phyloP scores from a whole-genome alignment of 345 rosid genomes.

The Arabis alpina region DNA sequence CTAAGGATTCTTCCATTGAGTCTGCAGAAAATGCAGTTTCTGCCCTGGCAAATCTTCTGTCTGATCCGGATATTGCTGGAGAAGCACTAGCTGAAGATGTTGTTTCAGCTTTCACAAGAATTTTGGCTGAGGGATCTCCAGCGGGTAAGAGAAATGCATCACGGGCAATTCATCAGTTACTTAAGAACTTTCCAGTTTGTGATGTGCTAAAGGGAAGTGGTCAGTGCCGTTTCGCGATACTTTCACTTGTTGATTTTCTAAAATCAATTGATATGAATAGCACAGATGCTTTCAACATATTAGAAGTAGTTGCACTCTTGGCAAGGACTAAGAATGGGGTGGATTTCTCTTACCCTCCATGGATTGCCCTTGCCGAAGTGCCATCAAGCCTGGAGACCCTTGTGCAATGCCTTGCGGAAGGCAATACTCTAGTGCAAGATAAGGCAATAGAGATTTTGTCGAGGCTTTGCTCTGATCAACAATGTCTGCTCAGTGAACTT shows the following conservation, averaged over 20 bases:
- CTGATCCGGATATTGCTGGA: slow-evolving; percentile 70
- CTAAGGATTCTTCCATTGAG: slow-evolving; percentile 68
- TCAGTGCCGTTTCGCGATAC: slow-evolving; percentile 63
- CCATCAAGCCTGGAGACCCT: slow-evolving; percentile 71
- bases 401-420: slow-evolving; percentile 64
- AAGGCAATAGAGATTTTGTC: slow-evolving; percentile 82
- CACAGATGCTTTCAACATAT: slow-evolving; percentile 57
- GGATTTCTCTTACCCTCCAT: slow-evolving; percentile 55
- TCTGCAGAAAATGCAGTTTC: slow-evolving; percentile 83
- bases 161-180: slow-evolving; percentile 73
- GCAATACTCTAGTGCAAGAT: slow-evolving; percentile 66
- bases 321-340: slow-evolving; percentile 62
- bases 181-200: slow-evolving; percentile 66
- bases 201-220: slow-evolving; percentile 70
- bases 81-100: slow-evolving; percentile 84
- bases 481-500: slow-evolving; percentile 59
- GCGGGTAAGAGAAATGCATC: slow-evolving; percentile 82
- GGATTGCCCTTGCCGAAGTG: slow-evolving; percentile 67
- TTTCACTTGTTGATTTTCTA: slow-evolving; percentile 69
- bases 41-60: slow-evolving; percentile 84
- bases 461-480: slow-evolving; percentile 75
- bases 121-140: slow-evolving; percentile 78
- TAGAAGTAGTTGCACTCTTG: slow-evolving; percentile 74
- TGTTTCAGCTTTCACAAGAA: slow-evolving; percentile 77
- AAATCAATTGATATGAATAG: slow-evolving; percentile 56